Evolutionary conservation across 805 yeast species (phyloP), one percentile per base, ranked within the genome.

Genomic region (Crinitomyces ghanaensis): DNA sequence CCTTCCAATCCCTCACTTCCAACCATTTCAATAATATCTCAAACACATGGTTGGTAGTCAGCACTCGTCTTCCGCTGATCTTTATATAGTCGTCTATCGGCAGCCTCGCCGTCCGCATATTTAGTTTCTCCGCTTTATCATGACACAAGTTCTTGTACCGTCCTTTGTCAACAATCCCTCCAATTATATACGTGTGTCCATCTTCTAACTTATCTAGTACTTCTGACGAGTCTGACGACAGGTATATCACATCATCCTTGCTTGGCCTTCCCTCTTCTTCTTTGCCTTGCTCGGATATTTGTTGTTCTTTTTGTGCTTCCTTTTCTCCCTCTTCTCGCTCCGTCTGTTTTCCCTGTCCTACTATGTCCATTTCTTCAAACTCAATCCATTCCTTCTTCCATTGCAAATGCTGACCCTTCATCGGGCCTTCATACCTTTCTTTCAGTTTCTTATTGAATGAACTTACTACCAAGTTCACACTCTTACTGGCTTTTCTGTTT

Each of bases 91-190:
- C 83, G 35, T 77, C 93, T 35, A 88, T 83, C 4, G 98, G 98
- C 33, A 88, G 65, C 48, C 82, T 69, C 16, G 75, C 86, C 2
- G 91, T 81, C 26, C 64, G 54, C 13, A 88, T 63, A 0, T 86
- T 84, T 44, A 81, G 57, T 37, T 65, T 59, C 43, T 74, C 67
- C 1, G 97, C 97, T 54, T 86, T 91, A 42, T 79, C 68, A 30
- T 72, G 65, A 54, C 98, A 88, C 21, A 88, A 56, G 41, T 66
- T 64, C 56, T 83, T 82, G 59, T 85, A 77, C 46, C 97, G 70
- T 39, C 93, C 93, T 54, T 88, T 88, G 54, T 88, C 98, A 2
- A 88, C 97, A 36, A 88, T 88, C 1, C 97, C 98, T 6, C 98
- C 98, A 31, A 88, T 74, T 27, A 88, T 72, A 46, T 88, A 88